Conservation (phyloP, 2,329 filamentous ascomycete species). For the Claviceps spartinae region DNA sequence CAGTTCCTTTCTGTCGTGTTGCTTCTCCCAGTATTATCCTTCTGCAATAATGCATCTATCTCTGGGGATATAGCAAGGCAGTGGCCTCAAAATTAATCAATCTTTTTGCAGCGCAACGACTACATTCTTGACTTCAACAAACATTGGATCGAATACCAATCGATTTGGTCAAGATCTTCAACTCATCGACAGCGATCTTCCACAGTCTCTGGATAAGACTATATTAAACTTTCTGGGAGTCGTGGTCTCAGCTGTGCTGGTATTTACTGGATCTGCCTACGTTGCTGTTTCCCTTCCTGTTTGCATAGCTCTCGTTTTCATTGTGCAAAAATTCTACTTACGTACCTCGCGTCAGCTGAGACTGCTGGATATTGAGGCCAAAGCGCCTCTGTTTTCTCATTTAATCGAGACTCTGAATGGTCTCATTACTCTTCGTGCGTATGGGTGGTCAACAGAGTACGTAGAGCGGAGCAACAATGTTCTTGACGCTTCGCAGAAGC, state of each 20-base stretch:
- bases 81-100: neutral
- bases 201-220: constrained; percentile 16
- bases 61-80: neutral
- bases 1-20: neutral
- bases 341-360: constrained; percentile 42
- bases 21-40: neutral
- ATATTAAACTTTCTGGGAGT: constrained; percentile 10
- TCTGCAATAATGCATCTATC: neutral
- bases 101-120: constrained; percentile 12
- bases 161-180: constrained; percentile 28
- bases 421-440: constrained; percentile 20
- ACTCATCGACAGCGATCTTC: constrained; percentile 23
- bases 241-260: constrained; percentile 21
- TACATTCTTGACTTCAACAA: constrained; percentile 21
- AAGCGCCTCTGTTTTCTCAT: constrained; percentile 29
- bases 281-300: constrained; percentile 33
- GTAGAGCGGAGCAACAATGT: constrained; percentile 8
- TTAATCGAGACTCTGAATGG: constrained; percentile 26
- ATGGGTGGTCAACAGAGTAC: constrained; percentile 16
- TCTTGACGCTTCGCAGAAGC: constrained; percentile 22
- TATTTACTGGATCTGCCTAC: constrained; percentile 31
- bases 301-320: constrained; percentile 10
- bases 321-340: constrained; percentile 19
- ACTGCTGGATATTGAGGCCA: constrained; percentile 40
- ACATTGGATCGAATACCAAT: constrained; percentile 22